These are phyloP conservation scores for Kuraishia hungarica DNA, from an alignment of 805 yeast species.

Conservation along the genomic window DNA sequence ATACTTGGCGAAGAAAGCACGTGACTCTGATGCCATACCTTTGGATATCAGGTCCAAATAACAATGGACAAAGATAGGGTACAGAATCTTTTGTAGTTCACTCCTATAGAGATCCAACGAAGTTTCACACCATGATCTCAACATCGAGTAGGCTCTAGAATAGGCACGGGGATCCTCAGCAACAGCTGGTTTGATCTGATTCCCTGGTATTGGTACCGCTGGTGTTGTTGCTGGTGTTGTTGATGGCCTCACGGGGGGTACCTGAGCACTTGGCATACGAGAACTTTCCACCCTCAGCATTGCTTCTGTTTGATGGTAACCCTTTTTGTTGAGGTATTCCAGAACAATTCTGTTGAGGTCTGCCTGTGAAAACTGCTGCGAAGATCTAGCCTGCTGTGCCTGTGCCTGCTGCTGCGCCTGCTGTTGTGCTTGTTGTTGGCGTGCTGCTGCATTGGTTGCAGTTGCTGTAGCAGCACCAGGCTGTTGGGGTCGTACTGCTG, in stretches of 20 bases:
- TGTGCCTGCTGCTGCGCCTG: slow-evolving; percentile 11
- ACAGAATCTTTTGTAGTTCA: slow-evolving; percentile 74
- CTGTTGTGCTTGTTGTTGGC: slow-evolving; percentile 12
- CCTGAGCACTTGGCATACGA: slow-evolving; percentile 45
- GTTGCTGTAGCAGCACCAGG: background rate
- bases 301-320: slow-evolving; percentile 90
- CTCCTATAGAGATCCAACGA: slow-evolving; percentile 88
- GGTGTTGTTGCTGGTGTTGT: slow-evolving; percentile 25
- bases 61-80: slow-evolving; percentile 89
- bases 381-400: slow-evolving; percentile 7
- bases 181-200: slow-evolving; percentile 19
- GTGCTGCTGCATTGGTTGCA: slow-evolving; percentile 1
- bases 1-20: slow-evolving; percentile 68
- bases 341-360: slow-evolving; percentile 88
- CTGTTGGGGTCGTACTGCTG: background rate
- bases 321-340: slow-evolving; percentile 88
- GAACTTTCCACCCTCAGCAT: slow-evolving; percentile 84
- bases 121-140: slow-evolving; percentile 83
- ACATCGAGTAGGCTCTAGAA: slow-evolving; percentile 69
- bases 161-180: slow-evolving; percentile 62
- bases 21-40: slow-evolving; percentile 51
- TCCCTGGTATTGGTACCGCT: slow-evolving; percentile 23
- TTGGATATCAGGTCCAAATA: slow-evolving; percentile 72
- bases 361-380: slow-evolving; percentile 58
- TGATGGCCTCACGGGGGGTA: slow-evolving; percentile 40